Evolutionary conservation across 768 basidiomycete species (phyloP).

Genomic region (Pisolithus tinctorius): DNA sequence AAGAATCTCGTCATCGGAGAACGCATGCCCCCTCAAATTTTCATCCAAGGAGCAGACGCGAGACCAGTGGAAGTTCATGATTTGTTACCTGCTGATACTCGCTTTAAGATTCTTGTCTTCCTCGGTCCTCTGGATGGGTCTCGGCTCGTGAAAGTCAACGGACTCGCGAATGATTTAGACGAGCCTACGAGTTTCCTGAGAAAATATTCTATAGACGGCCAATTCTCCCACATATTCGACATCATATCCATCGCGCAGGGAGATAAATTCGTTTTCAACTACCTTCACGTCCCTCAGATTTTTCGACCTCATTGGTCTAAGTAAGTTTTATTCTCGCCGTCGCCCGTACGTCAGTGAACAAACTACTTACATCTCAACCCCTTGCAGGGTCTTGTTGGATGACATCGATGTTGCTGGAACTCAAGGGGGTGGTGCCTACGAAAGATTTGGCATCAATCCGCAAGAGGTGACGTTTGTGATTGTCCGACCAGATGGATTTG

Average conservation of each 20-base stretch:
- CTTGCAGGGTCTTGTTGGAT: slow-evolving; percentile 29
- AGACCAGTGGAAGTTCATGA: slow-evolving; percentile 35
- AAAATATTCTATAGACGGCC: slow-evolving; percentile 20
- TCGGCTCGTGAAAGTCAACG: slow-evolving; percentile 16
- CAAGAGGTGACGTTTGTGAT: slow-evolving; percentile 27
- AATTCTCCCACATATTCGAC: slow-evolving; percentile 26
- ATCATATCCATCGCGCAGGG: slow-evolving; percentile 21
- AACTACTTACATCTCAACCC: neutral
- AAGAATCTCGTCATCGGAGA: slow-evolving; percentile 29
- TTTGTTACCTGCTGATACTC: slow-evolving; percentile 28
- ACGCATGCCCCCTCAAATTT: slow-evolving; percentile 30
- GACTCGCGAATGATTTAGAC: slow-evolving; percentile 22
- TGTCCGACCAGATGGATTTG: slow-evolving; percentile 36
- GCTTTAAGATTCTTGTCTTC: slow-evolving; percentile 35
- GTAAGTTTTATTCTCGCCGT: slow-evolving; percentile 18
- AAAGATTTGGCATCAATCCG: slow-evolving; percentile 26
- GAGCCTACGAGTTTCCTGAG: slow-evolving; percentile 21
- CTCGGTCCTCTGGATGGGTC: slow-evolving; percentile 21
- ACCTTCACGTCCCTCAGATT: slow-evolving; percentile 26
- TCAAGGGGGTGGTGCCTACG: slow-evolving; percentile 29
- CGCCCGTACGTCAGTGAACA: neutral
- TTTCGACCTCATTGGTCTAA: slow-evolving; percentile 38
- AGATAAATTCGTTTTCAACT: slow-evolving; percentile 29
- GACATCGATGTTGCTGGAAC: slow-evolving; percentile 26
- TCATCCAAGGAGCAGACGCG: slow-evolving; percentile 31